These are phyloP conservation scores for Scutellaria minor DNA, from an alignment of 257 asterid genomes.

Conservation along the genomic window DNA sequence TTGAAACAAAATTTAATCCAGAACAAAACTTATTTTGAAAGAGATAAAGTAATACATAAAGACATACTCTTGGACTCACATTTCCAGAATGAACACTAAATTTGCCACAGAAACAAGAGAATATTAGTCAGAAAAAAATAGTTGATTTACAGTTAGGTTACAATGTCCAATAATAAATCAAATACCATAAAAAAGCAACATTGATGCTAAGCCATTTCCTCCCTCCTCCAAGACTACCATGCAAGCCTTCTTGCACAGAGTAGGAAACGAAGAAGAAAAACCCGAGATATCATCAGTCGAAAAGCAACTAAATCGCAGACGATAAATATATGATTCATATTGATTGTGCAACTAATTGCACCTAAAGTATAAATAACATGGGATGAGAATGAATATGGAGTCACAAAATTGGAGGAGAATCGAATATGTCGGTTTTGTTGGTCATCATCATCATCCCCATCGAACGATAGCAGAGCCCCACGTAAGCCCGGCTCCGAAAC, in stretches of 20 bases:
- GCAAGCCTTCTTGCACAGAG: neutral
- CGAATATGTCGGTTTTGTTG: too few species aligned
- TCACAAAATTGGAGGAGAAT: neutral
- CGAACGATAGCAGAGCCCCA: slow-evolving; percentile 88
- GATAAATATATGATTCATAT: neutral
- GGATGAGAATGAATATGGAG: neutral
- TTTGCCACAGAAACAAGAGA: neutral
- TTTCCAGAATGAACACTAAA: neutral
- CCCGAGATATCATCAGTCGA: neutral
- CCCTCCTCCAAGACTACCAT: slow-evolving; percentile 8
- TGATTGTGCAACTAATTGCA: neutral
- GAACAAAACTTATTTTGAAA: too few species aligned
- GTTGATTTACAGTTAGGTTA: slow-evolving; percentile 32
- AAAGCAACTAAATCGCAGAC: neutral
- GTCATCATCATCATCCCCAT: slow-evolving; percentile 62
- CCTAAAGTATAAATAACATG: neutral
- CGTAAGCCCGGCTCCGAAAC: slow-evolving; percentile 94
- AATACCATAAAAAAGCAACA: neutral
- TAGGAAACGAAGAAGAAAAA: neutral
- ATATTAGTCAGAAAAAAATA: neutral
- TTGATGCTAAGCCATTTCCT: neutral
- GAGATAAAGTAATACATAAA: too few species aligned
- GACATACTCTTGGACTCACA: too few species aligned
- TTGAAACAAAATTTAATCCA: too few species aligned
- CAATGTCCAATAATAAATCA: neutral